Conservation (phyloP, 176 grass and related monocot species). For the Eleusine indica region DNA sequence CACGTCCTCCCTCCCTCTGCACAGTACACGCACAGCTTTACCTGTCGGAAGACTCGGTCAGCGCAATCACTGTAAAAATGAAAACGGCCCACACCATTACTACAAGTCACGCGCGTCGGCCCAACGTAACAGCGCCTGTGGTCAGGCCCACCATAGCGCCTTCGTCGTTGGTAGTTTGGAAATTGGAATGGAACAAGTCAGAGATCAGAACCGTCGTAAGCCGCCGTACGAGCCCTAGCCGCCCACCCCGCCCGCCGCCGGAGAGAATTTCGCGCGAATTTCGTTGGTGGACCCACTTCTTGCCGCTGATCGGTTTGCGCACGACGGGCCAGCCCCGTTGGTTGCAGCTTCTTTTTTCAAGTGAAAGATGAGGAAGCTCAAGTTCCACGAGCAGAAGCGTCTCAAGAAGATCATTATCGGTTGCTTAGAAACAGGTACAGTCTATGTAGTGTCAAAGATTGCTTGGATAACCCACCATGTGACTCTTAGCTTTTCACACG, state of each 20-base stretch:
- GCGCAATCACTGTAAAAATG: not conserved
- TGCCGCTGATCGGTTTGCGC: too few species aligned
- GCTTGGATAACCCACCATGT: not conserved
- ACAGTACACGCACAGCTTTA: not conserved
- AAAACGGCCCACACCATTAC: not conserved
- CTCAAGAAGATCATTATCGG: conserved; percentile 40
- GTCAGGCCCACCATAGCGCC: not conserved
- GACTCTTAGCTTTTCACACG: not conserved
- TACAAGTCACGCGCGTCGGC: not conserved
- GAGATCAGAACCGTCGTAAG: conserved; percentile 33
- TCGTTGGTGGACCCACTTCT: too few species aligned
- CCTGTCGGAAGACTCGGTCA: not conserved
- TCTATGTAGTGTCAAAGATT: too few species aligned
- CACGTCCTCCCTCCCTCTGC: not conserved
- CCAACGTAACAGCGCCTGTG: not conserved
- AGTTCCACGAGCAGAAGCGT: conserved; percentile 66
- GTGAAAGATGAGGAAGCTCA: conserved; percentile 64
- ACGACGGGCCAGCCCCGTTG: conserved; percentile 34
- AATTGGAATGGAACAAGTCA: too few species aligned
- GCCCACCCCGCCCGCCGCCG: too few species aligned
- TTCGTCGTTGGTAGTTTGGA: not conserved
- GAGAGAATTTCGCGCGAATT: too few species aligned
- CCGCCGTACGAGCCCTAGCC: too few species aligned
- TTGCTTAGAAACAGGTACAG: too few species aligned
- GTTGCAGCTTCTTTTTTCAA: not conserved